phyloP scores from a whole-genome alignment of 495 filamentous ascomycete species.

The Parathielavia appendiculata region DNA sequence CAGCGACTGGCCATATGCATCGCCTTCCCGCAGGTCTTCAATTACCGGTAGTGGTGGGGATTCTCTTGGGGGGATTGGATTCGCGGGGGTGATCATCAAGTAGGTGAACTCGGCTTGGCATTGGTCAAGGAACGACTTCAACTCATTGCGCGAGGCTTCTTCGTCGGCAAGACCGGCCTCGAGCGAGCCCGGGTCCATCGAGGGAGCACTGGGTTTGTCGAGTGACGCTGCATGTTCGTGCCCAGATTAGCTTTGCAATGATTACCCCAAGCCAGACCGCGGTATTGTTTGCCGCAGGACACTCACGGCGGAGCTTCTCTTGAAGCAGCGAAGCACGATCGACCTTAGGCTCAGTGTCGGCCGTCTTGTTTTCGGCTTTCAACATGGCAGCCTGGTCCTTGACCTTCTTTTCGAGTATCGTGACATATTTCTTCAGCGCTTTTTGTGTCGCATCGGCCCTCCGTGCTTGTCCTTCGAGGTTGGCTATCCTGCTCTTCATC shows the following conservation, averaged over 20 bases:
- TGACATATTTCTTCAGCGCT: conserved; percentile 79
- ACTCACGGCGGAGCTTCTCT: conserved; percentile 45
- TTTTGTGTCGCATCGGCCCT: conserved; percentile 82
- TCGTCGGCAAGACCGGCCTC: conserved; percentile 41
- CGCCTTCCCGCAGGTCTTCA: conserved; percentile 46
- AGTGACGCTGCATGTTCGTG: conserved; percentile 20
- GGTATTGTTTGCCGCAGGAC: not conserved
- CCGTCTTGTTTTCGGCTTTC: conserved; percentile 32
- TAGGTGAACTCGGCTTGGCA: conserved; percentile 62
- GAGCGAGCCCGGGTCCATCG: conserved; percentile 17
- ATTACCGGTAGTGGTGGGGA: conserved; percentile 46
- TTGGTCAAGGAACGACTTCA: conserved; percentile 58
- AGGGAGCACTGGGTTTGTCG: conserved; percentile 18
- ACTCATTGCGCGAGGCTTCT: conserved; percentile 50
- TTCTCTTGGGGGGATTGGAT: conserved; percentile 54
- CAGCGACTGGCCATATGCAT: conserved; percentile 38
- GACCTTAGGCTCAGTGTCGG: conserved; percentile 34
- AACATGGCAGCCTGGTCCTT: conserved; percentile 58
- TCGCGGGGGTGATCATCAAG: conserved; percentile 58
- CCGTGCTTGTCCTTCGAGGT: conserved; percentile 81
- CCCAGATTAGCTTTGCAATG: not conserved
- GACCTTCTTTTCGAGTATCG: conserved; percentile 83
- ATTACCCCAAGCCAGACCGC: not conserved
- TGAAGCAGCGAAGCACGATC: conserved; percentile 44
- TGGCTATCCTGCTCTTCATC: conserved; percentile 98